Evolutionary conservation across 352 stramenopile genomes (phyloP).

Genomic region (Pythium oligandrum): DNA sequence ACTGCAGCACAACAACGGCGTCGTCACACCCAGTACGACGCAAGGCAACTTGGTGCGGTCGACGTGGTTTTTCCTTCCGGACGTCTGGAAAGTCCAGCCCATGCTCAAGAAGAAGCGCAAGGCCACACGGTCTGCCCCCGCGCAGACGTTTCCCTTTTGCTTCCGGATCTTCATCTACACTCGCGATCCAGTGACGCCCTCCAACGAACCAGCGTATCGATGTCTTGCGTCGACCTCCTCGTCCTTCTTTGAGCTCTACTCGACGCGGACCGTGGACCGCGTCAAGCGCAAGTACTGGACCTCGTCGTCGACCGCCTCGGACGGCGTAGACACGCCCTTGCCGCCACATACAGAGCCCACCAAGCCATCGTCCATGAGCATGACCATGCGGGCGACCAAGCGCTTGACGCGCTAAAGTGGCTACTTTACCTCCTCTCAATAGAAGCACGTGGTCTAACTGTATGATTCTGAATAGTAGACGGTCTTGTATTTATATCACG

Average conservation of each 20-base stretch:
- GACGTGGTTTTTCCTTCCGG: conserved; percentile 84
- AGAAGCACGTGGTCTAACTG: too few species aligned
- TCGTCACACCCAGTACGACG: conserved; percentile 1
- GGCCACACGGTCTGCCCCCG: conserved; percentile 66
- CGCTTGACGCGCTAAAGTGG: too few species aligned
- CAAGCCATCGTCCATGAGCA: conserved; percentile 11
- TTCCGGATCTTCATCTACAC: conserved; percentile 78
- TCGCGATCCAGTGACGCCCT: conserved; percentile 6
- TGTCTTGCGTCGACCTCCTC: conserved; percentile 61
- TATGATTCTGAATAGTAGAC: too few species aligned
- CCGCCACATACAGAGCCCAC: conserved; percentile 1
- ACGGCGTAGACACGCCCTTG: not conserved
- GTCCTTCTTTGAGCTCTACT: conserved; percentile 83
- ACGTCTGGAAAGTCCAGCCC: conserved; percentile 86
- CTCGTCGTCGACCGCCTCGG: not conserved
- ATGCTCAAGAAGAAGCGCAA: conserved; percentile 90
- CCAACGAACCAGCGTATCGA: conserved; percentile 18
- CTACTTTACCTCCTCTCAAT: too few species aligned
- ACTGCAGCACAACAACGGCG: conserved; percentile 4
- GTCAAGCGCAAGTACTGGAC: conserved; percentile 73
- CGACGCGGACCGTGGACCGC: conserved; percentile 77
- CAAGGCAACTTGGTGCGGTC: conserved; percentile 31
- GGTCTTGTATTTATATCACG: too few species aligned
- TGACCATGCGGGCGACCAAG: conserved; percentile 8
- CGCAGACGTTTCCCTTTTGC: conserved; percentile 86